Conservation (phyloP, 164 flowering plant genomes). For the Vitis labrusca region DNA sequence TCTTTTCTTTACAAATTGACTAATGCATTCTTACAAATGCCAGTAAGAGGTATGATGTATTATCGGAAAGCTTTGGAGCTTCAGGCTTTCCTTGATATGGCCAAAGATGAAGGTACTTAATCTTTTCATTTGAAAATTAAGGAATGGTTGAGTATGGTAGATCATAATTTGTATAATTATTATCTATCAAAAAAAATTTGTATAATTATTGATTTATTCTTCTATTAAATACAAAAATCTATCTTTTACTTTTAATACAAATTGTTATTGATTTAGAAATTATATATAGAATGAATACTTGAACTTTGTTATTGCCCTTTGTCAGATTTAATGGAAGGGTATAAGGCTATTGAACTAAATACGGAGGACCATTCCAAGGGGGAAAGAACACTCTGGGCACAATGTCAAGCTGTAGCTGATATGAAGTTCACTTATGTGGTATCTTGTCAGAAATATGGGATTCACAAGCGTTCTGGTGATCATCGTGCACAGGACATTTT, state of each 20-base stretch:
- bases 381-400: constrained; percentile 61
- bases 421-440: constrained; percentile 84
- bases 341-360: constrained; percentile 67
- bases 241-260: too few relatives aligned
- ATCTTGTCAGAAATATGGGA: constrained; percentile 76
- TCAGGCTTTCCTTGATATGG: constrained; percentile 99
- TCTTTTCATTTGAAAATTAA: background rate
- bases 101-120: constrained; percentile 69
- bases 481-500: constrained; percentile 65
- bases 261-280: background rate
- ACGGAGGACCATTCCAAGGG: constrained; percentile 58
- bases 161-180: background rate
- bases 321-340: constrained; percentile 69
- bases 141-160: background rate
- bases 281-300: background rate
- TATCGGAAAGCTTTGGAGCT: constrained; percentile 95
- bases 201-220: background rate
- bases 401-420: constrained; percentile 79
- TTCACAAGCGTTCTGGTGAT: constrained; percentile 69
- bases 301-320: background rate
- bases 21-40: constrained; percentile 10
- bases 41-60: constrained; percentile 99
- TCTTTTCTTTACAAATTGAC: background rate
- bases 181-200: background rate
- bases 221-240: background rate